These are phyloP conservation scores for Colletotrichum sp. DNA, from an alignment of 2,329 filamentous ascomycete species.

Conservation along the genomic window DNA sequence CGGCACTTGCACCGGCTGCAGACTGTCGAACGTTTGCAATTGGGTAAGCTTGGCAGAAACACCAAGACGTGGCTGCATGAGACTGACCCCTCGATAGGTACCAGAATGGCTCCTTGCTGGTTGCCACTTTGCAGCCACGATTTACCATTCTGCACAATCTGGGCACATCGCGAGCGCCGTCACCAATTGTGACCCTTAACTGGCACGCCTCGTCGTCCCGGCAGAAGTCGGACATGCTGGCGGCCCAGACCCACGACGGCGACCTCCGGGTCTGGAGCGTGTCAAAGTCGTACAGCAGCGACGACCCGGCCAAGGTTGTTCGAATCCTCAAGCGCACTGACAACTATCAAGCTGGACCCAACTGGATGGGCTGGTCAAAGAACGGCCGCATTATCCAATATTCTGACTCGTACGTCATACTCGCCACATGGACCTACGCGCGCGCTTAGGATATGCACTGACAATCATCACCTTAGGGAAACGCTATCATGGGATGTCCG, in stretches of 20 bases:
- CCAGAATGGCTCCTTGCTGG: conserved; percentile 90
- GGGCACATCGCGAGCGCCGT: conserved; percentile 82
- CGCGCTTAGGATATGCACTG: conserved; percentile 47
- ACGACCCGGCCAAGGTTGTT: conserved; percentile 85
- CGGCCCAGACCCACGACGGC: conserved; percentile 88
- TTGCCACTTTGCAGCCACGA: conserved; percentile 86
- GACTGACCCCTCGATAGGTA: conserved; percentile 63
- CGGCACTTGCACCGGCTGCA: conserved; percentile 84
- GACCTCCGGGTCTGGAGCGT: conserved; percentile 97
- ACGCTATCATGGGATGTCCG: conserved; percentile 96
- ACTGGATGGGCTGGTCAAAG: conserved; percentile 99
- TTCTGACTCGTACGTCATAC: conserved; percentile 73
- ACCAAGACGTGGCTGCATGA: background rate
- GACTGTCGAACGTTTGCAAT: conserved; percentile 97
- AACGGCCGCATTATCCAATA: conserved; percentile 95
- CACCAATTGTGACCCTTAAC: conserved; percentile 82
- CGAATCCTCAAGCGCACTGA: conserved; percentile 84
- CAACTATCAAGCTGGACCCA: conserved; percentile 74
- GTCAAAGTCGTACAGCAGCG: conserved; percentile 75
- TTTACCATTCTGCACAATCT: conserved; percentile 96
- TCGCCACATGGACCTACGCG: conserved; percentile 40
- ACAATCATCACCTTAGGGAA: conserved; percentile 62
- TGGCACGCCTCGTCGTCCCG: conserved; percentile 98
- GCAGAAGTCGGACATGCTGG: conserved; percentile 97
- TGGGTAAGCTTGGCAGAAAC: conserved; percentile 64